Evolutionary conservation across 1,139 yeast species (phyloP).

Genomic region (Martiniozyma asiatica): DNA sequence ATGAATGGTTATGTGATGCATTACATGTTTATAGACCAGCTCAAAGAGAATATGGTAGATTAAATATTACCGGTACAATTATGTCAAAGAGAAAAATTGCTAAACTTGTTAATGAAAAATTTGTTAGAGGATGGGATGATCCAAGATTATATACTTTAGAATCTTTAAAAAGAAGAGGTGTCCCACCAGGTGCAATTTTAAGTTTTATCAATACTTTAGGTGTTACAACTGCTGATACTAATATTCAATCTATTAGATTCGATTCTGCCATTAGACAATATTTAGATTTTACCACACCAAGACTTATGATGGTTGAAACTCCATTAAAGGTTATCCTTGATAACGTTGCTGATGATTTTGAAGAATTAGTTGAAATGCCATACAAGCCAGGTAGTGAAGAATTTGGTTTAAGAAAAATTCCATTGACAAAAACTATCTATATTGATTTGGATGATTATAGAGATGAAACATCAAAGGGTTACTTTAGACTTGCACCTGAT

Average conservation of each 20-base stretch:
- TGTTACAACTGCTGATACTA: conserved; percentile 86
- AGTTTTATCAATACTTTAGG: conserved; percentile 91
- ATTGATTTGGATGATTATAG: conserved; percentile 84
- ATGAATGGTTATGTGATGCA: conserved; percentile 97
- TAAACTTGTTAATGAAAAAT: conserved; percentile 66
- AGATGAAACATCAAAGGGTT: conserved; percentile 49
- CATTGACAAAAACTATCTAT: conserved; percentile 65
- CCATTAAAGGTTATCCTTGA: conserved; percentile 80
- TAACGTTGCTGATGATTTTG: conserved; percentile 65
- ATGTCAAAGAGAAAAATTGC: conserved; percentile 94
- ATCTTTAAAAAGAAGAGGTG: conserved; percentile 92
- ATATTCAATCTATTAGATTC: conserved; percentile 80
- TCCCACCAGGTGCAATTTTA: conserved; percentile 97
- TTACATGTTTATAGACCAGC: conserved; percentile 95
- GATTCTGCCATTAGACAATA: conserved; percentile 82
- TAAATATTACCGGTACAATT: conserved; percentile 88
- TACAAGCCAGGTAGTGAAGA: conserved; percentile 73
- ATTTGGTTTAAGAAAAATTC: conserved; percentile 65
- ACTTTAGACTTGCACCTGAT: conserved; percentile 86
- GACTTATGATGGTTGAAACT: conserved; percentile 85
- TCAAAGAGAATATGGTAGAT: conserved; percentile 95
- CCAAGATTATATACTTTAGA: conserved; percentile 93
- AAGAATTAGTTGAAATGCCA: conserved; percentile 65
- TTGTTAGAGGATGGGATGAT: conserved; percentile 97
- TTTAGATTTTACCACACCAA: conserved; percentile 84